Conservation (phyloP, 2,329 filamentous ascomycete species). For the Myriosclerotinia duriaeana region DNA sequence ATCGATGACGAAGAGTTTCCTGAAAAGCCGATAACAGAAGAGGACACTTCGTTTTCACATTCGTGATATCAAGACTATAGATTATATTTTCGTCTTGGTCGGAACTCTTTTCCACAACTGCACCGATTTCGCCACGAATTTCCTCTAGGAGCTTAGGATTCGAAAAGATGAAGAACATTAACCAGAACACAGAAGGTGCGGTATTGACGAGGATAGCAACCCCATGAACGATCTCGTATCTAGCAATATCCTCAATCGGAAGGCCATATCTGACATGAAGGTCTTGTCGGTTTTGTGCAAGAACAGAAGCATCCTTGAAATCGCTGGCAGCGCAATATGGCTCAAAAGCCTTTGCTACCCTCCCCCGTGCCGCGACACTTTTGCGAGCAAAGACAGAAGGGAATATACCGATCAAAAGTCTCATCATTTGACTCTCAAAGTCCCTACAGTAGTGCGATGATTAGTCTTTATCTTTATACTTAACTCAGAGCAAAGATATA, state of each 20-base stretch:
- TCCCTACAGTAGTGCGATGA: slow-evolving; percentile 29
- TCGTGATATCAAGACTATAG: slow-evolving; percentile 9
- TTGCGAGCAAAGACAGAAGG: slow-evolving; percentile 25
- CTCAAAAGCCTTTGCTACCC: neutral
- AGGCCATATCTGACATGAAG: too few species aligned
- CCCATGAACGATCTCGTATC: too few species aligned
- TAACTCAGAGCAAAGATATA: neutral
- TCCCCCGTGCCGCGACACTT: slow-evolving; percentile 1
- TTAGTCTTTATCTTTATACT: slow-evolving; percentile 29
- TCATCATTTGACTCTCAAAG: slow-evolving; percentile 40
- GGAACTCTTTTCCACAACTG: neutral
- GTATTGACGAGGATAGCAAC: too few species aligned
- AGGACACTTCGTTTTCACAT: slow-evolving; percentile 38
- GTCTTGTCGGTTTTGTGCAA: too few species aligned
- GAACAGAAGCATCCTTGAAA: too few species aligned
- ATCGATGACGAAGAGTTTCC: slow-evolving; percentile 43
- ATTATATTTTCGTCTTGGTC: neutral
- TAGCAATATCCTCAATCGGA: too few species aligned
- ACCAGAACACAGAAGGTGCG: slow-evolving; percentile 28
- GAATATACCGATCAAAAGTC: slow-evolving; percentile 1
- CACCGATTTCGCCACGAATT: slow-evolving; percentile 34
- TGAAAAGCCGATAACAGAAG: slow-evolving; percentile 45
- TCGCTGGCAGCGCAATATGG: too few species aligned
- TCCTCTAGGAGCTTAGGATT: slow-evolving; percentile 37
- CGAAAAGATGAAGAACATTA: slow-evolving; percentile 43